These are phyloP conservation scores for Arthroderma uncinatum DNA, from an alignment of 2,329 filamentous ascomycete genomes.

Conservation along the genomic window DNA sequence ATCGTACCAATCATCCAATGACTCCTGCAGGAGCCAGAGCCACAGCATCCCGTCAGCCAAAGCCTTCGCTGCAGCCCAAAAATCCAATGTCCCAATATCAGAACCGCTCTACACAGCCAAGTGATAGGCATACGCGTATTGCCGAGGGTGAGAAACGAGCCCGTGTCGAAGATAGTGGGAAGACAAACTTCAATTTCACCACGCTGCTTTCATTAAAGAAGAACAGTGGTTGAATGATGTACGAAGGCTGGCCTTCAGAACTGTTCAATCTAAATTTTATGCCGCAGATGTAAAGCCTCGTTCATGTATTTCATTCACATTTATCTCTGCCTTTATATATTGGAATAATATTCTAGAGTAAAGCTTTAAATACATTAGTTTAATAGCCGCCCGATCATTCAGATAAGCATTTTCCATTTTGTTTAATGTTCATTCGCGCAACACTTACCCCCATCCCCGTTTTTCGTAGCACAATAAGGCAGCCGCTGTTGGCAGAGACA, in stretches of 20 bases:
- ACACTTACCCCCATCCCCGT: too few species aligned
- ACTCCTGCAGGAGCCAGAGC: background rate
- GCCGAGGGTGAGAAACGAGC: background rate
- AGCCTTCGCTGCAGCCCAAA: background rate
- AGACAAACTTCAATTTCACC: background rate
- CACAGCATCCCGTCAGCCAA: background rate
- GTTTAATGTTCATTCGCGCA: too few species aligned
- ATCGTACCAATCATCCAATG: background rate
- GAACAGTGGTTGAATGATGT: background rate
- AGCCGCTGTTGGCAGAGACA: too few species aligned
- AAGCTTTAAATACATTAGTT: too few species aligned
- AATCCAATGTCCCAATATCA: constrained; percentile 2
- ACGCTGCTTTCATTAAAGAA: background rate
- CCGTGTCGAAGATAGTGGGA: background rate
- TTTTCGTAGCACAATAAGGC: too few species aligned
- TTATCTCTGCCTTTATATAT: background rate
- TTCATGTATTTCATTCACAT: background rate
- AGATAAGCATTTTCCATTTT: too few species aligned
- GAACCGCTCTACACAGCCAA: background rate
- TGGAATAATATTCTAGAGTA: background rate
- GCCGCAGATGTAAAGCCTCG: background rate
- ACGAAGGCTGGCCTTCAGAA: background rate
- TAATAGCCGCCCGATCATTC: background rate
- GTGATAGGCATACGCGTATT: background rate
- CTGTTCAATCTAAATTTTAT: background rate